Percentiles rank a stretch among this genome's conserved stretches.
Evolutionary conservation across 148 eudicot species (phyloP).

Genomic region (Nepenthes gracilis): DNA sequence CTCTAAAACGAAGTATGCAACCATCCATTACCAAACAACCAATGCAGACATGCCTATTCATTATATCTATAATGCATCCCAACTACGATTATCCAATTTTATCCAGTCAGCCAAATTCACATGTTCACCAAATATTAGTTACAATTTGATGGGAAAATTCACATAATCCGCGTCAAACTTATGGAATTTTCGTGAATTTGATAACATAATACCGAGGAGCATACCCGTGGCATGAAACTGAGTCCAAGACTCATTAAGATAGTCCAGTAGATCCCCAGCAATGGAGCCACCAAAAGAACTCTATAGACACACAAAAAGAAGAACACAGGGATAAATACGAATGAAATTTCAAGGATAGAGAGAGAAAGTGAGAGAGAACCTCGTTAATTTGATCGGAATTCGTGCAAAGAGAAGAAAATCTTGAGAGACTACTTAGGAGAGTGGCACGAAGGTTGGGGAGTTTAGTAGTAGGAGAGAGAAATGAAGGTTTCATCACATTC

Average conservation of each 20-base stretch:
- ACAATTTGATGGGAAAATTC: background rate
- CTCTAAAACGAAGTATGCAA: too few species aligned
- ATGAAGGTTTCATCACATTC: slow-evolving; percentile 8
- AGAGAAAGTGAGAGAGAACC: slow-evolving; percentile 15
- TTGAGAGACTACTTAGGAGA: slow-evolving; percentile 19
- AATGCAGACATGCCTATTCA: too few species aligned
- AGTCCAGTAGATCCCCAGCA: slow-evolving; percentile 75
- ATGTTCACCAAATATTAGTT: too few species aligned
- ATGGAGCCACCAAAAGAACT: slow-evolving; percentile 39
- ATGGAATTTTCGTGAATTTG: too few species aligned
- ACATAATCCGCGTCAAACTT: too few species aligned
- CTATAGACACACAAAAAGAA: slow-evolving; percentile 9
- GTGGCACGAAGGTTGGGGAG: slow-evolving; percentile 5
- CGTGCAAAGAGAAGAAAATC: slow-evolving; percentile 31
- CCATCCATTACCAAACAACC: too few species aligned
- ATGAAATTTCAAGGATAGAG: background rate
- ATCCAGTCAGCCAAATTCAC: too few species aligned
- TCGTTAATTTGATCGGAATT: slow-evolving; percentile 21
- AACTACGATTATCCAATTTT: too few species aligned
- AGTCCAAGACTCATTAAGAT: slow-evolving; percentile 97
- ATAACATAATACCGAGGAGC: background rate
- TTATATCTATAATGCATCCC: too few species aligned
- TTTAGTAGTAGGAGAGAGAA: slow-evolving; percentile 10
- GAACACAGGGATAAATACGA: background rate
- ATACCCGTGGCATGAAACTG: slow-evolving; percentile 97